A percentile compares a stretch with the other conserved stretches of the same genome.
phyloP scores from a whole-genome alignment of 345 rosid species.

The Sonneratia alba region DNA sequence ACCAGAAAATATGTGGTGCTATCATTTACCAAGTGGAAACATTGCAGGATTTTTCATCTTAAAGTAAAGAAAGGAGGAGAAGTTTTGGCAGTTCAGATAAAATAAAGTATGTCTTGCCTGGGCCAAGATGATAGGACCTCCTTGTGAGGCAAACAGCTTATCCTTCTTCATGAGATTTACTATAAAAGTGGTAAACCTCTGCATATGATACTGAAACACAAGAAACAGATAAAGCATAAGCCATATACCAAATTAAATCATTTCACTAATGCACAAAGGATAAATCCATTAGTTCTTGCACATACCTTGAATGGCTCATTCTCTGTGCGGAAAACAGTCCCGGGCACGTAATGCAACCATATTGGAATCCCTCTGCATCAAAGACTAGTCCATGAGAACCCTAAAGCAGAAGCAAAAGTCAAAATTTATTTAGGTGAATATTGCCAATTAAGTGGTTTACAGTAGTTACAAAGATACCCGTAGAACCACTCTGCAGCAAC shows the following conservation, averaged over 20 bases:
- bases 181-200: conserved; percentile 60
- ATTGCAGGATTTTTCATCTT: neutral
- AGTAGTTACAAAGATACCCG: conserved; percentile 39
- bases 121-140: conserved; percentile 91
- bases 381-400: neutral
- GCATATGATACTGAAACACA: conserved; percentile 59
- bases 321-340: conserved; percentile 76
- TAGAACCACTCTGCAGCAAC: conserved; percentile 91
- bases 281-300: neutral
- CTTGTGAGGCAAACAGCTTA: conserved; percentile 89
- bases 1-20: neutral
- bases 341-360: conserved; percentile 87
- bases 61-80: neutral
- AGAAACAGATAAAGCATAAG: conserved; percentile 11
- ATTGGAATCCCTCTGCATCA: conserved; percentile 69
- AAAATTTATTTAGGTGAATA: neutral
- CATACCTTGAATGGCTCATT: conserved; percentile 74
- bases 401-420: neutral
- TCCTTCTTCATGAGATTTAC: conserved; percentile 77
- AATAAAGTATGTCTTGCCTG: conserved; percentile 42
- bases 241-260: neutral
- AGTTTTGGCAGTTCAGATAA: neutral
- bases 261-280: neutral
- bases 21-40: neutral
- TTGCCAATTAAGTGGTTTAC: neutral